Percentiles rank a stretch among this genome's conserved stretches.
Conservation (phyloP, 1,139 yeast genomes). For the Blastobotrys petasosporus region DNA sequence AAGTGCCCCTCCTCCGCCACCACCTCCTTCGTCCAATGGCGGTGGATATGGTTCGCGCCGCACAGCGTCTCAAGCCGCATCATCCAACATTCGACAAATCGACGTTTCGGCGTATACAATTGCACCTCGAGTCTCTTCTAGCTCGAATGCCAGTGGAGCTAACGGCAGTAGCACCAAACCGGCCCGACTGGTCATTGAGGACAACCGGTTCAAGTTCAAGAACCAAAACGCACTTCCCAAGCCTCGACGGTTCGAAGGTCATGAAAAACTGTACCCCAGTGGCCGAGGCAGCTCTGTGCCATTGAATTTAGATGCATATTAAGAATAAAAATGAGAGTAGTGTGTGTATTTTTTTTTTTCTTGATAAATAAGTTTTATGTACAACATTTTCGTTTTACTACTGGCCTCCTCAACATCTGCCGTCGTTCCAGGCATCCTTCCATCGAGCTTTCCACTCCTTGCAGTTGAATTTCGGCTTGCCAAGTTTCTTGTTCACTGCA, state of each 20-base stretch:
- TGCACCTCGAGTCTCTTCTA: slow-evolving; percentile 16
- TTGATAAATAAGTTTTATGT: not conserved
- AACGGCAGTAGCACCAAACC: slow-evolving; percentile 6
- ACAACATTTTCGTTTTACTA: not conserved
- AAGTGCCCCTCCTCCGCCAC: slow-evolving; percentile 16
- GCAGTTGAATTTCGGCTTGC: slow-evolving; percentile 83
- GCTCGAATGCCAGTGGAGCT: slow-evolving; percentile 15
- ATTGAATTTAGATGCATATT: slow-evolving; percentile 50
- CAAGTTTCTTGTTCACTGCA: slow-evolving; percentile 75
- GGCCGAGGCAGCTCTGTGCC: slow-evolving; percentile 96
- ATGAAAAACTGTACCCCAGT: slow-evolving; percentile 79
- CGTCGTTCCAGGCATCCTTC: slow-evolving; percentile 45
- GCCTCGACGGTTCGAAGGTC: slow-evolving; percentile 70
- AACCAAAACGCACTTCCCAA: slow-evolving; percentile 70
- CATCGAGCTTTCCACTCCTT: slow-evolving; percentile 88
- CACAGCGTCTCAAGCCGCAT: slow-evolving; percentile 20
- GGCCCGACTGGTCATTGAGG: slow-evolving; percentile 47
- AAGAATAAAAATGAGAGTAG: slow-evolving; percentile 2
- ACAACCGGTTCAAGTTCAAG: slow-evolving; percentile 64
- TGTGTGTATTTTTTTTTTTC: not conserved
- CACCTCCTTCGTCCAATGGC: slow-evolving; percentile 14
- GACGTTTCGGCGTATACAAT: slow-evolving; percentile 33
- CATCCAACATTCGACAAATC: slow-evolving; percentile 25
- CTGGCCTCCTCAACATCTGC: slow-evolving; percentile 20
- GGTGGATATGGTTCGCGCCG: slow-evolving; percentile 21